Percentiles rank a stretch among this genome's conserved stretches.
These are phyloP conservation scores for Zalaria obscura DNA, from an alignment of 2,329 filamentous ascomycete genomes.

Conservation along the genomic window DNA sequence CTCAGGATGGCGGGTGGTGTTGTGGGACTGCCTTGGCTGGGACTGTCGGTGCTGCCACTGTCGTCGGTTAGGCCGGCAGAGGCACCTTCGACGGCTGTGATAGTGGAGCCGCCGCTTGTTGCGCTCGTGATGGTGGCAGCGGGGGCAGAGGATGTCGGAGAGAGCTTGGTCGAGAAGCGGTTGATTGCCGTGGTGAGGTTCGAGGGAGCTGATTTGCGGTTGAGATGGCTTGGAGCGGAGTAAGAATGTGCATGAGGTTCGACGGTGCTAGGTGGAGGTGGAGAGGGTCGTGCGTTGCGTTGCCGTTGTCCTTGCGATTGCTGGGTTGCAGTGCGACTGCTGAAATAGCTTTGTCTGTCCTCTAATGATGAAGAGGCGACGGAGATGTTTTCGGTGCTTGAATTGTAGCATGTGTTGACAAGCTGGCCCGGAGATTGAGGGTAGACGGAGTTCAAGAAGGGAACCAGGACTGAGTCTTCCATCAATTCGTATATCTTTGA, in stretches of 20 bases:
- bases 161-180: conserved; percentile 18
- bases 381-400: conserved; percentile 23
- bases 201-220: conserved; percentile 20
- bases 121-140: conserved; percentile 6
- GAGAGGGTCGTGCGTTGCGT: conserved; percentile 12
- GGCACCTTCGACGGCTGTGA: conserved; percentile 16
- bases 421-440: conserved; percentile 31
- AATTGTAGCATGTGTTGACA: conserved; percentile 27
- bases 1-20: conserved; percentile 53
- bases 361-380: conserved; percentile 10
- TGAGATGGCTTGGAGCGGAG: conserved; percentile 7
- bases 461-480: conserved; percentile 89
- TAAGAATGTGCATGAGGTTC: conserved; percentile 14
- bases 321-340: conserved; percentile 13
- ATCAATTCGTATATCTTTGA: conserved; percentile 88
- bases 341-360: conserved; percentile 5
- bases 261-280: conserved; percentile 15
- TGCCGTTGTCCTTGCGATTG: conserved; percentile 24
- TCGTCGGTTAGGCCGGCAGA: conserved; percentile 47
- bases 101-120: conserved; percentile 8
- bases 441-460: conserved; percentile 63
- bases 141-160: conserved; percentile 17
- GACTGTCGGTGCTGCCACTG: conserved; percentile 45
- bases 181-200: conserved; percentile 15
- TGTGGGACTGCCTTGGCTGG: conserved; percentile 40